Conservation (phyloP, 495 filamentous ascomycete species). For the Penicillium cataractarum region DNA sequence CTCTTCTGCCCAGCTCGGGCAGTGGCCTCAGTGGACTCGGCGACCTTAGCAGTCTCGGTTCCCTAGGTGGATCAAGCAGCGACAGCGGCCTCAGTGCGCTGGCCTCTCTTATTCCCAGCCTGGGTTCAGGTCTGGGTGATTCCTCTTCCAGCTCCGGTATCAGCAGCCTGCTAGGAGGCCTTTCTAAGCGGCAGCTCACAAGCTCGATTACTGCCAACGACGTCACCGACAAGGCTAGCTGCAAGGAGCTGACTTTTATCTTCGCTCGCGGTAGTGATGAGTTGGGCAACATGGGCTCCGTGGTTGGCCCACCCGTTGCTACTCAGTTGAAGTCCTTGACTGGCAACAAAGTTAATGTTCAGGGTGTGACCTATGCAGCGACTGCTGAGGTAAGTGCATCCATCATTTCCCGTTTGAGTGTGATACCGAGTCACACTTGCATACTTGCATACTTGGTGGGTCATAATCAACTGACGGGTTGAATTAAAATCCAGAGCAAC, state of each 20-base stretch:
- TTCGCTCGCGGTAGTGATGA: constrained; percentile 63
- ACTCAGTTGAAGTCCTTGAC: constrained; percentile 44
- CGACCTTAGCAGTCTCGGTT: constrained; percentile 2
- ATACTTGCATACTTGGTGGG: not conserved
- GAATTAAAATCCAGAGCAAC: constrained; percentile 42
- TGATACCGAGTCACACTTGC: not conserved
- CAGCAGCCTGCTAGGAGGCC: constrained; percentile 8
- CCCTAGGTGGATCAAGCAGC: constrained; percentile 5
- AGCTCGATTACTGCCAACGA: constrained; percentile 48
- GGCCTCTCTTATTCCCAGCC: constrained; percentile 11
- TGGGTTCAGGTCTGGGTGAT: constrained; percentile 6
- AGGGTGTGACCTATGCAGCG: constrained; percentile 61
- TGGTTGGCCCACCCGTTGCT: constrained; percentile 60
- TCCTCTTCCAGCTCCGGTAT: constrained; percentile 6
- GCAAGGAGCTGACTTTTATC: constrained; percentile 56
- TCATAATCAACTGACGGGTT: not conserved
- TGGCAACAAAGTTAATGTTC: constrained; percentile 48
- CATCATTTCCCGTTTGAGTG: not conserved
- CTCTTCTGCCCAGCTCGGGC: not conserved
- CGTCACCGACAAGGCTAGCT: constrained; percentile 42
- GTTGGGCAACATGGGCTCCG: constrained; percentile 58
- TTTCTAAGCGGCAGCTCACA: constrained; percentile 10
- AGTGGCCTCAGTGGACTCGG: constrained; percentile 10
- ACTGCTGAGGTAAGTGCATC: constrained; percentile 34
- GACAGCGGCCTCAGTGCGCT: constrained; percentile 14